Evolutionary conservation across 208 protist species (phyloP), one percentile per base, ranked within the genome.

Genomic region (Porcisia hertigi): DNA sequence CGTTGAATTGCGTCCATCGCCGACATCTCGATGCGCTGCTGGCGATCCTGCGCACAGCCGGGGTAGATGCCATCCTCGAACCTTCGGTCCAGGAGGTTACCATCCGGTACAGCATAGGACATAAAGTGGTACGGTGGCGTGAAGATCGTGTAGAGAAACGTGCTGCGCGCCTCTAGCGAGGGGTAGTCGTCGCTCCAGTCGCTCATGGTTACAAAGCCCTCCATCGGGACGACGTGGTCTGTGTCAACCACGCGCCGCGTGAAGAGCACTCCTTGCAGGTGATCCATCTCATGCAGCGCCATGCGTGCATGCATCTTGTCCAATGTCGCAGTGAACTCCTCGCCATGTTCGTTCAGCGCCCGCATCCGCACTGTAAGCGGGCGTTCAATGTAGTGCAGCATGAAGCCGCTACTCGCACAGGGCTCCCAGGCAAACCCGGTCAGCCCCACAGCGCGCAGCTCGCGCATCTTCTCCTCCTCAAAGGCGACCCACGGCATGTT

Each of bases 171-270:
- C 83, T 97, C 92, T 23, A 97, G 84, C 1, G 92, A 96, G 2
- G 94, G 94, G 81, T 90, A 97, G 86, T 97, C 94, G 75, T 96
- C 91, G 25, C 86, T 91, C 92, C 94, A 97, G 65, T 95, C 92
- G 45, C 86, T 93, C 94, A 97, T 97, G 20, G 74, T 80, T 30
- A 85, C 86, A 83, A 97, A 96, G 60, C 92, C 94, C 45, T 94
- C 90, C 30, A 97, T 82, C 25, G 92, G 94, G 6, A 97, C 88
- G 12, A 96, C 94, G 77, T 97, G 94, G 75, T 94, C 88, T 25
- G 87, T 88, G 75, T 97, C 92, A 23, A 93, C 90, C 14, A 95
- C 89, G 53, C 92, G 92, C 9, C 92, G 90, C 1, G 89, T 94
- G 76, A 96, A 97, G 59, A 96, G 89, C 14, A 96, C 77, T 49